phyloP scores from a whole-genome alignment of 108 stramenopile species.

The Fistulifera pelliculosa region DNA sequence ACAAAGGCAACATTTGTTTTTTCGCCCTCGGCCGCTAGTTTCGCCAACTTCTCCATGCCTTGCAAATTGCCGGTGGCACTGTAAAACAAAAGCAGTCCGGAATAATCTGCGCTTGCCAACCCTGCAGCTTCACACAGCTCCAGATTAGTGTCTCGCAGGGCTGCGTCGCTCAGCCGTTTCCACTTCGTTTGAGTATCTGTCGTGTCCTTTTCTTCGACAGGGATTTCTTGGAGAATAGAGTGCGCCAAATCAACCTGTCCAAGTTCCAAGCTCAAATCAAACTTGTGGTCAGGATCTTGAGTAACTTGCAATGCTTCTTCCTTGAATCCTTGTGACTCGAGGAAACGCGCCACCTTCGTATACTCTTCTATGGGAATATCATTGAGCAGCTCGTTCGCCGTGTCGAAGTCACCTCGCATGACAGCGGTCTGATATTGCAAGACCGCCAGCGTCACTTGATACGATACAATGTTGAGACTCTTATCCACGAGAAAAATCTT shows the following conservation, averaged over 20 bases:
- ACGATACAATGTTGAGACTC: slow-evolving; percentile 83
- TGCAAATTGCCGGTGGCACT: slow-evolving; percentile 85
- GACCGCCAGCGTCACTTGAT: slow-evolving; percentile 85
- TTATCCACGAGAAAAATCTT: slow-evolving; percentile 95
- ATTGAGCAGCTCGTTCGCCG: slow-evolving; percentile 92
- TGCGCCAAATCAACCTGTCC: slow-evolving; percentile 85
- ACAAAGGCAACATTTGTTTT: slow-evolving; percentile 95
- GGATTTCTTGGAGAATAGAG: slow-evolving; percentile 70
- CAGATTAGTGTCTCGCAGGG: slow-evolving; percentile 87
- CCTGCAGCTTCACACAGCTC: slow-evolving; percentile 90
- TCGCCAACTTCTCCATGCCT: slow-evolving; percentile 85
- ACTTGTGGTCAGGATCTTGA: slow-evolving; percentile 91
- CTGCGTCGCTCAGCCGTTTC: slow-evolving; percentile 96
- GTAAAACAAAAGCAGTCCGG: slow-evolving; percentile 91
- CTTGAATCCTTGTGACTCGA: slow-evolving; percentile 99
- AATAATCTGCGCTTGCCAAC: slow-evolving; percentile 80
- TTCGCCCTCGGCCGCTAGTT: slow-evolving; percentile 63
- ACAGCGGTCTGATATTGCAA: slow-evolving; percentile 99
- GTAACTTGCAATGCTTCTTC: slow-evolving; percentile 96
- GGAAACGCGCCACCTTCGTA: slow-evolving; percentile 91
- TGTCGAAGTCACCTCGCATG: slow-evolving; percentile 96
- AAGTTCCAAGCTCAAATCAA: slow-evolving; percentile 94
- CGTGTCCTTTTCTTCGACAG: slow-evolving; percentile 80
- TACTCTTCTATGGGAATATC: slow-evolving; percentile 88
- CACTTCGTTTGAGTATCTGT: slow-evolving; percentile 94